phyloP scores from a whole-genome alignment of 768 basidiomycete genomes.

The Flagelloscypha sp. region DNA sequence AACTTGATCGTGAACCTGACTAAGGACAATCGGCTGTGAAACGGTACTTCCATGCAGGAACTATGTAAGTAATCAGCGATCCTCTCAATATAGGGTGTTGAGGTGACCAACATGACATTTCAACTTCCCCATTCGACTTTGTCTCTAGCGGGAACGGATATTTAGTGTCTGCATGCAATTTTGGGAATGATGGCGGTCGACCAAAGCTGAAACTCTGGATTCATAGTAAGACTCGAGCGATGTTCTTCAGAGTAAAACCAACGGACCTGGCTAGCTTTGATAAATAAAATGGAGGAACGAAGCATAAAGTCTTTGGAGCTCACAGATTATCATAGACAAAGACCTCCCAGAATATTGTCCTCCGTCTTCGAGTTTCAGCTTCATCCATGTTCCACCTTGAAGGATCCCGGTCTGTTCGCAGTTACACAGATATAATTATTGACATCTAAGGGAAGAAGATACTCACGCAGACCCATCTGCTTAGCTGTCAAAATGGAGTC shows the following conservation, averaged over 20 bases:
- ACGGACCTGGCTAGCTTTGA: not conserved
- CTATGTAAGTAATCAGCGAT: too few species aligned
- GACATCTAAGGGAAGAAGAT: conserved; percentile 8
- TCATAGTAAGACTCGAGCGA: conserved; percentile 5
- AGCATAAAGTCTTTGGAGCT: not conserved
- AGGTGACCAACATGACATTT: conserved; percentile 61
- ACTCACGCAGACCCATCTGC: conserved; percentile 66
- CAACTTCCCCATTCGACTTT: conserved; percentile 40
- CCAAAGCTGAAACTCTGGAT: conserved; percentile 62
- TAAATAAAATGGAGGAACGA: not conserved
- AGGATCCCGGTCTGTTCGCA: conserved; percentile 52
- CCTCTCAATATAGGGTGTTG: too few species aligned
- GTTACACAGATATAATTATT: conserved; percentile 5
- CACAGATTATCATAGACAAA: conserved; percentile 55
- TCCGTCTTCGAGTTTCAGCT: conserved; percentile 49
- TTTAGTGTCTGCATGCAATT: conserved; percentile 47
- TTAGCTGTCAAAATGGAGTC: conserved; percentile 5
- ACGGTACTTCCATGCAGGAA: conserved; percentile 62
- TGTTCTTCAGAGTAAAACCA: conserved; percentile 3
- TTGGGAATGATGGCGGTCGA: conserved; percentile 57
- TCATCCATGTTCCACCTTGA: conserved; percentile 52
- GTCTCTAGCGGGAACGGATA: conserved; percentile 38
- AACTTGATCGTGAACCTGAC: conserved; percentile 57
- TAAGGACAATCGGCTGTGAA: conserved; percentile 55
- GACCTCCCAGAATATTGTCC: conserved; percentile 57